Percentiles rank a stretch among this genome's conserved stretches.
These are phyloP conservation scores for Ampelomyces quisqualis DNA, from an alignment of 2,329 filamentous ascomycete species.

Conservation along the genomic window DNA sequence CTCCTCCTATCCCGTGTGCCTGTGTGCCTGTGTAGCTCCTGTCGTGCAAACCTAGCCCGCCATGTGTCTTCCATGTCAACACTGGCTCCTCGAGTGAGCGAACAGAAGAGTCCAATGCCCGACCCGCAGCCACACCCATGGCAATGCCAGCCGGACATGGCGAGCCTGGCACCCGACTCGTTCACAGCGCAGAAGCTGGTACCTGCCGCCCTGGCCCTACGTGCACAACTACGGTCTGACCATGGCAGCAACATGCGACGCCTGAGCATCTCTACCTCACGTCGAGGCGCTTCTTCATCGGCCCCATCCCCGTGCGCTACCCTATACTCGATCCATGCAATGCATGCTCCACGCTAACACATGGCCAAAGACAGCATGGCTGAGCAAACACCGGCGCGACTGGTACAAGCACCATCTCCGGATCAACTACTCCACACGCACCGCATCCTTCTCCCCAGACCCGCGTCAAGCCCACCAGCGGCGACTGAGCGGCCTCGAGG, in stretches of 20 bases:
- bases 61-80: conserved; percentile 3
- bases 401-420: conserved; percentile 60
- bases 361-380: conserved; percentile 55
- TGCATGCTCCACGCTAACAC: conserved; percentile 14
- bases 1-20: no score
- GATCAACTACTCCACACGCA: conserved; percentile 47
- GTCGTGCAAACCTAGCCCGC: conserved; percentile 5
- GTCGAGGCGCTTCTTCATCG: conserved; percentile 63
- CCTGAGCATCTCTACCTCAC: conserved; percentile 63
- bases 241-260: conserved; percentile 58
- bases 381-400: conserved; percentile 62
- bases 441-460: conserved; percentile 56
- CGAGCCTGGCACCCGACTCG: conserved; percentile 49
- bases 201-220: conserved; percentile 14
- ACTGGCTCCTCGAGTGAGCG: conserved; percentile 13
- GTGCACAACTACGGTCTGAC: conserved; percentile 10
- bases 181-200: conserved; percentile 59
- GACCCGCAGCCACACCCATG: conserved; percentile 32
- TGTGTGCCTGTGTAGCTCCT: conserved; percentile 8
- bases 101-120: conserved; percentile 31
- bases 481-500: conserved; percentile 46
- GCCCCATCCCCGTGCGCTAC: conserved; percentile 60
- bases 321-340: conserved; percentile 4
- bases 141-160: conserved; percentile 36
- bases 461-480: conserved; percentile 48